Conservation (phyloP, 306 rosid species). For the Lathyrus aphaca region DNA sequence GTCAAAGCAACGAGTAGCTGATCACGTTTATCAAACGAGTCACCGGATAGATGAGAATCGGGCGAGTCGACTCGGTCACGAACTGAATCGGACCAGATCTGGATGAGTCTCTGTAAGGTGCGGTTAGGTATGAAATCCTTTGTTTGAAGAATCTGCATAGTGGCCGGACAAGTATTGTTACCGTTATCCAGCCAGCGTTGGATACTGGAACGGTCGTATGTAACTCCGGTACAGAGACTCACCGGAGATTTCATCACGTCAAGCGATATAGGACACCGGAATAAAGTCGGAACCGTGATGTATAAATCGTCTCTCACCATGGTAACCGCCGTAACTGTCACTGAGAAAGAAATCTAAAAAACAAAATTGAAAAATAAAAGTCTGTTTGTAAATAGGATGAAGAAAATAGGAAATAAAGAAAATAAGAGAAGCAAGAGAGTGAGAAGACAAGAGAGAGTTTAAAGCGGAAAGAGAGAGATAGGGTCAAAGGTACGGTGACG, state of each 20-base stretch:
- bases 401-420: background rate
- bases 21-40: constrained; percentile 40
- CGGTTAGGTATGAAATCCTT: constrained; percentile 84
- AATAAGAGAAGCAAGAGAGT: constrained; percentile 32
- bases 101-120: constrained; percentile 81
- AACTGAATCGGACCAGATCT: constrained; percentile 91
- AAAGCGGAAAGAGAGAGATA: constrained; percentile 54
- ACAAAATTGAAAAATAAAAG: background rate
- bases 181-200: constrained; percentile 97
- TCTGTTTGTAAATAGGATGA: background rate
- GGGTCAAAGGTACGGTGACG: constrained; percentile 90
- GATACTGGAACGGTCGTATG: constrained; percentile 94
- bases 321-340: constrained; percentile 11
- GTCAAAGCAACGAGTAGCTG: constrained; percentile 49
- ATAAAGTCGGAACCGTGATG: constrained; percentile 74
- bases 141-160: constrained; percentile 84
- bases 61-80: constrained; percentile 47
- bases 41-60: constrained; percentile 29
- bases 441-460: constrained; percentile 52
- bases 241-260: constrained; percentile 97
- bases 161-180: constrained; percentile 95
- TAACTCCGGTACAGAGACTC: constrained; percentile 89
- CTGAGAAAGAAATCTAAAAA: background rate
- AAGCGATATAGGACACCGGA: constrained; percentile 83
- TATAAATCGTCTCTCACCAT: constrained; percentile 79